Percentiles rank a stretch among this genome's conserved stretches.
These are phyloP conservation scores for Linaria vulgaris DNA, from an alignment of 257 asterid species.

Conservation along the genomic window DNA sequence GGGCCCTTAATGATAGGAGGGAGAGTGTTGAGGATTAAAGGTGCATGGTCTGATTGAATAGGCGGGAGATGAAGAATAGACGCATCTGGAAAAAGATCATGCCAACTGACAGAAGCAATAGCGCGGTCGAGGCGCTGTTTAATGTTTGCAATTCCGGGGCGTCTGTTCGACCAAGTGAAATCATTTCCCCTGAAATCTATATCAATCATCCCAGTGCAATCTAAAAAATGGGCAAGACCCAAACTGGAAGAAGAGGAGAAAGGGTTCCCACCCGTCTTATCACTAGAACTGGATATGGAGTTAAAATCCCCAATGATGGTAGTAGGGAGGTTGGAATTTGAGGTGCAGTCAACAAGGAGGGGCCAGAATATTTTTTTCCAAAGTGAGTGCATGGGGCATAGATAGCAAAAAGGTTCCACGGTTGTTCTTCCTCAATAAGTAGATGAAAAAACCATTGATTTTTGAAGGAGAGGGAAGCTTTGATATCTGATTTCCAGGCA, in stretches of 20 bases:
- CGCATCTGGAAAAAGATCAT: not conserved
- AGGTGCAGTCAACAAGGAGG: not conserved
- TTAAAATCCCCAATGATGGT: not conserved
- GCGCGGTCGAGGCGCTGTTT: not conserved
- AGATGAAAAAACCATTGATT: not conserved
- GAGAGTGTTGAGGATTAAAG: not conserved
- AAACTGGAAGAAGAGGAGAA: not conserved
- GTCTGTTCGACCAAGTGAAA: not conserved
- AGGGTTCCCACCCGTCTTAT: not conserved
- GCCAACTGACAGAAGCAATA: not conserved
- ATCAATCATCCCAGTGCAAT: not conserved
- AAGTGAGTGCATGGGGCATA: not conserved
- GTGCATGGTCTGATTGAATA: not conserved
- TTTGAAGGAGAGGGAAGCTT: not conserved
- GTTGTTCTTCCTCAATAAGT: not conserved
- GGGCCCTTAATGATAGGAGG: not conserved
- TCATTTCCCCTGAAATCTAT: not conserved
- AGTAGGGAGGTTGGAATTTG: not conserved
- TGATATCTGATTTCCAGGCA: not conserved
- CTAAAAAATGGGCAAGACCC: not conserved
- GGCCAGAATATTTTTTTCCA: not conserved
- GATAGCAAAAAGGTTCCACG: not conserved
- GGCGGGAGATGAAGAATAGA: not conserved
- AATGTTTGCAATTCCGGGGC: not conserved
- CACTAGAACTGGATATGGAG: not conserved